Evolutionary conservation across 1,284 basidiomycete genomes (phyloP).

Genomic region (Wolfiporia cocos): DNA sequence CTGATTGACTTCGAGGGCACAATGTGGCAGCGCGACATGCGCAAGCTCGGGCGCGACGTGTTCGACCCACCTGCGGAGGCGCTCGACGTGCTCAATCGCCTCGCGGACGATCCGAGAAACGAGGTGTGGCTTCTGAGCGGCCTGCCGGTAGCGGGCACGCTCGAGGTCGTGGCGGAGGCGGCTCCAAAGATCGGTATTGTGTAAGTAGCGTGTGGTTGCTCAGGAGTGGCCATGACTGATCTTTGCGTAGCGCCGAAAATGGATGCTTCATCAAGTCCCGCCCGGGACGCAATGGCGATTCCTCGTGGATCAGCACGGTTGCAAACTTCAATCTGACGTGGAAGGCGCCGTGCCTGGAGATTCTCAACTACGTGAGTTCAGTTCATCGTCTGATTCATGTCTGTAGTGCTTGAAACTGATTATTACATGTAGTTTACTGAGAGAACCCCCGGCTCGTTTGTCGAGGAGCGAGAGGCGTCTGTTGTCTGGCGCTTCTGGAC

Average conservation of each 20-base stretch:
- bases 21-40: constrained; percentile 56
- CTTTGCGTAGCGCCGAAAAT: constrained; percentile 62
- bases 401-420: background rate
- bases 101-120: constrained; percentile 62
- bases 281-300: constrained; percentile 28
- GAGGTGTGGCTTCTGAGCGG: constrained; percentile 84
- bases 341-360: constrained; percentile 77
- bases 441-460: constrained; percentile 79
- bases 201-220: constrained; percentile 40
- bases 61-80: constrained; percentile 50
- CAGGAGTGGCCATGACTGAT: background rate
- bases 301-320: constrained; percentile 74
- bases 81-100: constrained; percentile 50
- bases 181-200: constrained; percentile 74
- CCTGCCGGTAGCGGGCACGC: constrained; percentile 51
- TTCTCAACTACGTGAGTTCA: constrained; percentile 67
- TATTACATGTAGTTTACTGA: constrained; percentile 68
- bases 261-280: constrained; percentile 78
- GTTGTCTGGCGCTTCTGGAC: constrained; percentile 84
- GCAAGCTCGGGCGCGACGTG: constrained; percentile 29
- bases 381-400: background rate
- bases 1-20: constrained; percentile 81
- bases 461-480: constrained; percentile 82
- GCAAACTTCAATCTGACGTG: constrained; percentile 73
- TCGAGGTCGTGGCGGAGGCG: constrained; percentile 56